Conservation (phyloP, 23 red algal genomes). For the Pyropia yezoensis region DNA sequence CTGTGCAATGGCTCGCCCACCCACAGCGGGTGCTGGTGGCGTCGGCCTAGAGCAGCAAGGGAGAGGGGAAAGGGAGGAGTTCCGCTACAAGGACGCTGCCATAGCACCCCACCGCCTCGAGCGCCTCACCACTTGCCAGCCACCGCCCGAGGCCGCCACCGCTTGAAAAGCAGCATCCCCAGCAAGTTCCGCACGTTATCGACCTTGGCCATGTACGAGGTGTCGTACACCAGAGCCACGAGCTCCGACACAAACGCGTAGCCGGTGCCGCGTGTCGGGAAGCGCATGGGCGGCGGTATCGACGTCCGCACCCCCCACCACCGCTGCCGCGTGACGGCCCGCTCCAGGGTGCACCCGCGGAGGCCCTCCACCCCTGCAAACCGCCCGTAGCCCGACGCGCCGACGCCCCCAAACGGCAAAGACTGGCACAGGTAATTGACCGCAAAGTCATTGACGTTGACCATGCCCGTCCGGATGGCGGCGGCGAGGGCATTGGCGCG, state of each 20-base stretch:
- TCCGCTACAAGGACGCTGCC: too few relatives aligned
- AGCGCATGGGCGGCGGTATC: slow-evolving; percentile 57
- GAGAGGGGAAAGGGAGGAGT: too few relatives aligned
- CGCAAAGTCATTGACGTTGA: slow-evolving; percentile 93
- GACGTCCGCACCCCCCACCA: slow-evolving; percentile 50
- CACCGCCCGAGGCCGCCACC: slow-evolving; percentile 26
- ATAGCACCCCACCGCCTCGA: too few relatives aligned
- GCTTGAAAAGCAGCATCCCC: slow-evolving; percentile 21
- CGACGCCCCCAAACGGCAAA: slow-evolving; percentile 91
- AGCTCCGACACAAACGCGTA: slow-evolving; percentile 51
- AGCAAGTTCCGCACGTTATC: slow-evolving; percentile 46
- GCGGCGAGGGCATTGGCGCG: slow-evolving; percentile 31
- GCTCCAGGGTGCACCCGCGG: slow-evolving; percentile 81
- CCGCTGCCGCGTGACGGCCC: slow-evolving; percentile 62
- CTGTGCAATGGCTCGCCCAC: too few relatives aligned
- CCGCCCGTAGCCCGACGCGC: slow-evolving; percentile 75
- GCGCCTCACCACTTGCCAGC: neutral
- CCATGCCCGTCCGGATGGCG: slow-evolving; percentile 64
- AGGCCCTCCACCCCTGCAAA: slow-evolving; percentile 95
- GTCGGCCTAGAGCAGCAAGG: too few relatives aligned
- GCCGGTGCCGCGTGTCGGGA: slow-evolving; percentile 33
- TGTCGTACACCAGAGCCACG: slow-evolving; percentile 53
- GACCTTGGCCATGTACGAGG: slow-evolving; percentile 19
- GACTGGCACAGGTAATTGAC: slow-evolving; percentile 92
- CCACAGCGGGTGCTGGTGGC: too few relatives aligned